These are phyloP conservation scores for Xylaria sp. DNA, from an alignment of 2,329 filamentous ascomycete species.

Conservation along the genomic window DNA sequence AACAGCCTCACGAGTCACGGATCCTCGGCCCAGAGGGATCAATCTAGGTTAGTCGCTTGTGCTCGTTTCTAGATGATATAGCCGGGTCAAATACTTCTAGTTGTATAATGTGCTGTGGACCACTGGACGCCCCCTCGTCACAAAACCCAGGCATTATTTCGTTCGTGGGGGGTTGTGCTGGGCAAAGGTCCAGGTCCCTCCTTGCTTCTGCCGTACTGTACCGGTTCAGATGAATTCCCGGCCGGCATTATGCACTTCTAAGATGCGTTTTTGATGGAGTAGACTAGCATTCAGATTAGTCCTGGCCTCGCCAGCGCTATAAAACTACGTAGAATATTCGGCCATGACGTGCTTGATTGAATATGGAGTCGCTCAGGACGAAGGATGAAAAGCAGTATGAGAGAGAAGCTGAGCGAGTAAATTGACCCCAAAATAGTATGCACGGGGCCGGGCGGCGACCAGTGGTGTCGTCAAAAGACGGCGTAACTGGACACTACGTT, in stretches of 20 bases:
- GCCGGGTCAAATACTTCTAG: background rate
- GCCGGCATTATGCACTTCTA: background rate
- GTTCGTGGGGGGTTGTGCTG: slow-evolving; percentile 20
- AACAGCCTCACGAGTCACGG: slow-evolving; percentile 16
- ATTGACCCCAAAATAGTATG: slow-evolving; percentile 2
- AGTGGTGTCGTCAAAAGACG: slow-evolving; percentile 2
- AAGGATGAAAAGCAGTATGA: background rate
- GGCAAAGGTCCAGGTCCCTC: slow-evolving; percentile 2
- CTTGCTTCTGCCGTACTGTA: slow-evolving; percentile 11
- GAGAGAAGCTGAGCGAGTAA: slow-evolving; percentile 2
- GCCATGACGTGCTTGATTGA: background rate
- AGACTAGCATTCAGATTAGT: background rate
- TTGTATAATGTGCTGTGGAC: background rate
- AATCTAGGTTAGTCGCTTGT: background rate
- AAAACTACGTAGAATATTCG: background rate
- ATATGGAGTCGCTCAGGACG: background rate
- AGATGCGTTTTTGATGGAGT: background rate
- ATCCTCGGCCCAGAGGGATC: slow-evolving; percentile 1
- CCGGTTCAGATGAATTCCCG: slow-evolving; percentile 5
- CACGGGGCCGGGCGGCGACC: slow-evolving; percentile 8
- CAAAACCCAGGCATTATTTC: background rate
- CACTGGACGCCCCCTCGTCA: background rate
- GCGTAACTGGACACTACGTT: slow-evolving; percentile 2
- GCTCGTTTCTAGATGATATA: background rate
- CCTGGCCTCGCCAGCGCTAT: background rate